Base-by-base conservation (phyloP, 768 basidiomycete species). In the Lentinula guzmanii region DNA sequence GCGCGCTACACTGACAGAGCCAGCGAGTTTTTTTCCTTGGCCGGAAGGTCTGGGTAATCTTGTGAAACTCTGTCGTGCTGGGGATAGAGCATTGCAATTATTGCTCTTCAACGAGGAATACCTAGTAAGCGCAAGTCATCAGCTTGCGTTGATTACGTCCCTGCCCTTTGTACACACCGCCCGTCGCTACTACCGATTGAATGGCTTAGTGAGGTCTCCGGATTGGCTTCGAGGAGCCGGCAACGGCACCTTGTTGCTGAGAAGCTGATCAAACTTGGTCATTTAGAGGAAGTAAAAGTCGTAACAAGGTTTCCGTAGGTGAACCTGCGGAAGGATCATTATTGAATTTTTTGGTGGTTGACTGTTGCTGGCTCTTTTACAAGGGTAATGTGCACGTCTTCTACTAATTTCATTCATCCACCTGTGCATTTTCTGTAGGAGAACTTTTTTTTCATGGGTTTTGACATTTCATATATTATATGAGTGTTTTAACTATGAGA, bases 21-120 rank as follows among this genome's bases (percentile, higher is more conserved):
- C 87, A 89, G 86, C 83, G 86, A 87, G 87, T 87, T 81, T 74
- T 79, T 81, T 76, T 77, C 85, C 86, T 87, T 83, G 83, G 75
- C 86, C 81, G 84, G 81, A 86, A 87, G 85, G 86, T 79, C 72
- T 74, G 72, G 74, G 84, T 84, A 86, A 86, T 85, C 84, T 85
- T 85, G 83, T 86, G 83, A 86, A 86, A 85, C 83, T 82, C 80
- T 80, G 83, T 86, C 83, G 82, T 86, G 85, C 82, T 86, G 86
- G 87, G 86, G 86, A 88, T 88, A 86, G 87, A 88, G 86, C 85
- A 87, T 87, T 89, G 87, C 85, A 88, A 89, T 87, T 90, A 88
- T 89, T 85, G 87, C 86, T 89, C 88, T 88, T 90, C 86, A 90
- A 89, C 85, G 83, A 88, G 86, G 87, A 89, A 89, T 89, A 82